Evolutionary conservation across 805 yeast species (phyloP).

Genomic region (Starmerella cellae): DNA sequence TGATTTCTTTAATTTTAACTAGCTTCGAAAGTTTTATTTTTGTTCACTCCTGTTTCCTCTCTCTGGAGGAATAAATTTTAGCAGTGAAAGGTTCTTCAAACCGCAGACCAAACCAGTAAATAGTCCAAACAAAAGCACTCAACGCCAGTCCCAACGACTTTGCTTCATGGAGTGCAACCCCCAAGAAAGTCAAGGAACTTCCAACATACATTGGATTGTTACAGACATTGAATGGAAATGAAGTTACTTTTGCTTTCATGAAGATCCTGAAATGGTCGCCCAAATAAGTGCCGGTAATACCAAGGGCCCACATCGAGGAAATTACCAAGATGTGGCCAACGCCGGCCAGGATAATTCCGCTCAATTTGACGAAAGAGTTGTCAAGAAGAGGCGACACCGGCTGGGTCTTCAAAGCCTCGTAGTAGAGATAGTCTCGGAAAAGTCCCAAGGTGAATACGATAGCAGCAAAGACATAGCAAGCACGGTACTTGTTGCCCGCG

Average conservation of each 20-base stretch:
- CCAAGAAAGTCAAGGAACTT: slow-evolving; percentile 75
- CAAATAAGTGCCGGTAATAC: slow-evolving; percentile 89
- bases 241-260: slow-evolving; percentile 78
- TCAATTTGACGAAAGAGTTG: slow-evolving; percentile 30
- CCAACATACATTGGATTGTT: slow-evolving; percentile 98
- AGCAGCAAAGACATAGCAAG: slow-evolving; percentile 74
- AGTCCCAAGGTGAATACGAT: slow-evolving; percentile 80
- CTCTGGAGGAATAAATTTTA: slow-evolving; percentile 71
- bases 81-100: slow-evolving; percentile 97
- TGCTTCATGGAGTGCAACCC: slow-evolving; percentile 75
- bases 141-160: slow-evolving; percentile 80
- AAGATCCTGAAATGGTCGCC: slow-evolving; percentile 96
- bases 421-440: slow-evolving; percentile 58
- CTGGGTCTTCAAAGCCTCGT: slow-evolving; percentile 58
- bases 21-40: no score
- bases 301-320: slow-evolving; percentile 80
- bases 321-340: slow-evolving; percentile 71
- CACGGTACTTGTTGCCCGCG: slow-evolving; percentile 48
- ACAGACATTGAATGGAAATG: slow-evolving; percentile 82
- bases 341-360: slow-evolving; percentile 45
- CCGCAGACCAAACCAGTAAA: slow-evolving; percentile 71
- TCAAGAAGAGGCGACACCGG: slow-evolving; percentile 46
- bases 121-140: slow-evolving; percentile 55
- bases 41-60: neutral
- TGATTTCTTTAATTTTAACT: no score